These are phyloP conservation scores for Aspergillus coremiiformis DNA, from an alignment of 495 filamentous ascomycete genomes.

Conservation along the genomic window DNA sequence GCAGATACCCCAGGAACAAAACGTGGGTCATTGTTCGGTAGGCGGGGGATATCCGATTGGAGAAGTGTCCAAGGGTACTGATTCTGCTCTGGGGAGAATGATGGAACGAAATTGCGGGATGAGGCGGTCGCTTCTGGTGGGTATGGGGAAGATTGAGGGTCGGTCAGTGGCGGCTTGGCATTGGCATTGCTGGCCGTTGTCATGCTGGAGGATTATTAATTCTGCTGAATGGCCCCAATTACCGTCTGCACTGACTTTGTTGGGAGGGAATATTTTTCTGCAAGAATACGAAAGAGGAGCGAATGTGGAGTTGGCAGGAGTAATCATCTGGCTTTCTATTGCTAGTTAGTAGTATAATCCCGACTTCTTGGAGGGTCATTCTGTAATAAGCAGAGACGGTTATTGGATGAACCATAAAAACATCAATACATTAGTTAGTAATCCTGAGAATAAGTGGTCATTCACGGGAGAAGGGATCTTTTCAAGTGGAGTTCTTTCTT, in stretches of 20 bases:
- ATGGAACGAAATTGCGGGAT: conserved; percentile 12
- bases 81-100: conserved; percentile 4
- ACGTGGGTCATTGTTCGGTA: conserved; percentile 35
- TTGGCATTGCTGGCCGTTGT: conserved; percentile 1
- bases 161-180: conserved; percentile 33
- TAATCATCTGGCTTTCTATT: too few relatives aligned
- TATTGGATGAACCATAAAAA: conserved; percentile 9
- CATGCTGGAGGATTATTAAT: conserved; percentile 9
- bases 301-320: too few relatives aligned
- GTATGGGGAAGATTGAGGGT: conserved; percentile 33
- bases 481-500: too few relatives aligned
- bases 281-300: background rate
- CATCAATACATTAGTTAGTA: too few relatives aligned
- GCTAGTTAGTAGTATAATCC: too few relatives aligned
- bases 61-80: conserved; percentile 1
- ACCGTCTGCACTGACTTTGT: background rate
- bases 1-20: conserved; percentile 35
- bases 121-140: conserved; percentile 14
- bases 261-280: background rate
- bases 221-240: background rate
- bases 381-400: background rate
- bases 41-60: conserved; percentile 8
- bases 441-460: background rate
- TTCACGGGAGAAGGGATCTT: background rate
- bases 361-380: conserved; percentile 4